Evolutionary conservation across 805 yeast genomes (phyloP), one percentile per base, ranked within the genome.

Genomic region (Pichia insulana): DNA sequence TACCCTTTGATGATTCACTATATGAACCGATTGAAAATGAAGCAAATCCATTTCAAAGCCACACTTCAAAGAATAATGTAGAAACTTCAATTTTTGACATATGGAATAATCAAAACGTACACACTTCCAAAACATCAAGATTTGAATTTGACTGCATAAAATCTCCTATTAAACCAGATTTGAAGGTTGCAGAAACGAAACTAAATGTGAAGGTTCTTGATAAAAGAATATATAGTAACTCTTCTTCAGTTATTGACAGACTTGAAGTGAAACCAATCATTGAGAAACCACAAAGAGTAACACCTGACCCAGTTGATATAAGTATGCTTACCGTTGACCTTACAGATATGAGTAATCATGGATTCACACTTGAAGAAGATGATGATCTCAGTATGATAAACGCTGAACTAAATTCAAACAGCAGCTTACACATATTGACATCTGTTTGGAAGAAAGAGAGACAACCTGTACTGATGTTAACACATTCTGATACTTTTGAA

Each of bases 371-470:
- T 32, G 22, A 32, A 8, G 25, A 22, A 1, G 19, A 25, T 16
- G 17, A 44, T 10, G 31, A 6, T 28, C 10, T 28, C 31, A 12
- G n/a, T n/a, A n/a, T n/a, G n/a, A n/a, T n/a, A n/a, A n/a, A n/a
- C n/a, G n/a, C n/a, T n/a, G n/a, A n/a, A n/a, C n/a, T n/a, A n/a
- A n/a, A n/a, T n/a, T n/a, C 31, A 6, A 44, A 45, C 17, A 16
- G 44, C 31, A 51, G 54, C 34, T 48, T 45, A 12, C 49, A 51
- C 8, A 43, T 53, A 20, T 37, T 59, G 16, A 39, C 53, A 15
- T 47, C 53, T 34, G 50, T 61, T 15, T 59, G 64, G 64, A 46
- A 47, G 10, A 28, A 28, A 7, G 25, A 22, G 25, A 28, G 5
- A 3, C 16, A 17, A 10, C 30, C 15, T 16, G 13, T 30, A 3